Evolutionary conservation across 352 stramenopile species (phyloP).

Genomic region (Pythium insidiosum): DNA sequence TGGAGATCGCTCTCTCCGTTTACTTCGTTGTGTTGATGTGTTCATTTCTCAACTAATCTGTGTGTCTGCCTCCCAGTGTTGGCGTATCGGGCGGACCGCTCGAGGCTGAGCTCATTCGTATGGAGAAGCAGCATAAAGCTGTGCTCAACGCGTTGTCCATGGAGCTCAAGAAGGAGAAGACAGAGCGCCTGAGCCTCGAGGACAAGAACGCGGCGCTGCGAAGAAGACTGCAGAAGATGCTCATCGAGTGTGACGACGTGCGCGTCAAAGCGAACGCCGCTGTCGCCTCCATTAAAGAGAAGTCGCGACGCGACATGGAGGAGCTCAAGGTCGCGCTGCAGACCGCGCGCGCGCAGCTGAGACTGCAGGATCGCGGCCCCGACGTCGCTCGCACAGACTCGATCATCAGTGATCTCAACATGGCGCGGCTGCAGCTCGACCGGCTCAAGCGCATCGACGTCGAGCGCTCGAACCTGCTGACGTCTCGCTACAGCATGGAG

Average conservation of each 20-base stretch:
- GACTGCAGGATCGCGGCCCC: slow-evolving; percentile 50
- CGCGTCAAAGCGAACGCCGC: slow-evolving; percentile 41
- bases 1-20: background rate
- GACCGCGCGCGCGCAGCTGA: slow-evolving; percentile 34
- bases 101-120: slow-evolving; percentile 13
- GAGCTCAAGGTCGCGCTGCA: slow-evolving; percentile 37
- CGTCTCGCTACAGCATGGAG: slow-evolving; percentile 38
- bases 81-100: slow-evolving; percentile 4
- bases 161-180: slow-evolving; percentile 49
- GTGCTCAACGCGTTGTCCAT: slow-evolving; percentile 39
- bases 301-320: slow-evolving; percentile 29
- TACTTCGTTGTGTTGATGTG: background rate
- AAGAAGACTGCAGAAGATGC: slow-evolving; percentile 66
- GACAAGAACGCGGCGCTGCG: slow-evolving; percentile 60
- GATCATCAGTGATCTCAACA: slow-evolving; percentile 36
- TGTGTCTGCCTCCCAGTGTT: background rate
- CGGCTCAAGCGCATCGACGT: slow-evolving; percentile 36
- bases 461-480: slow-evolving; percentile 37
- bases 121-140: slow-evolving; percentile 28
- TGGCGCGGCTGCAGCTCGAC: slow-evolving; percentile 37
- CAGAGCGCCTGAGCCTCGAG: slow-evolving; percentile 39
- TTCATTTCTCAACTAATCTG: background rate
- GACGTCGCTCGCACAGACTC: slow-evolving; percentile 37
- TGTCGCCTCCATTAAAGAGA: slow-evolving; percentile 41
- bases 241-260: slow-evolving; percentile 71